Evolutionary conservation across 2,329 filamentous ascomycete genomes (phyloP), one percentile per base, ranked within the genome.

Genomic region (Neodidymelliopsis sp.): DNA sequence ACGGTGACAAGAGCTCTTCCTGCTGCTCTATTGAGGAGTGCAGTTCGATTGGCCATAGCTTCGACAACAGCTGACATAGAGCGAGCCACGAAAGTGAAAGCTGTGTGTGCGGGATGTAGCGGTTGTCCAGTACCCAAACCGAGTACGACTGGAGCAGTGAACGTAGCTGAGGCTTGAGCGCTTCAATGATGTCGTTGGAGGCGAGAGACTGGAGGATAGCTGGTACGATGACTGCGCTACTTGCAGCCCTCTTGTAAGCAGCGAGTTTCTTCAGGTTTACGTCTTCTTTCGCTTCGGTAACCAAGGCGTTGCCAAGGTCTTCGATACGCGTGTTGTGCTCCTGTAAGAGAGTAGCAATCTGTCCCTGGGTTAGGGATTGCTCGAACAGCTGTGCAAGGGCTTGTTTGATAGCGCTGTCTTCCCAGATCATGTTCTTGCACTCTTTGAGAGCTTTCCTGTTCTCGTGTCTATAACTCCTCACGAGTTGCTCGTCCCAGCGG

Each of bases 401-500:
- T 22, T 40, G 44, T 23, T 43, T 43, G 10, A 74, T 37, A 2
- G 51, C 47, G 5, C 55, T 54, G 18, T 67, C 62, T 54, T 69
- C 60, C 71, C 71, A 74, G 10, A 73, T 58, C 11, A 60, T 44
- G 8, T 52, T 34, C 18, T 39, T 52, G 20, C 54, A 41, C 18
- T 59, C 53, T 49, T 57, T 48, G 35, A 65, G 47, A 13, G 53
- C 39, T 20, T 58, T 57, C n/a, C 61, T 63, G 6, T 50, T 53
- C 19, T 55, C 41, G 22, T 53, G 33, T 20, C 49, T 51, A 31
- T 56, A 49, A 37, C 50, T 59, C 20, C 51, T 57, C 22, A 56
- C 53, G 0, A 74, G 59, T 33, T 74, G 69, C 7, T 56, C 45
- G 36, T 72, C 64, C 70, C 71, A 74, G 40, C 56, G 55, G n/a